A percentile compares a stretch with the other conserved stretches of the same genome.
These are phyloP conservation scores for Astragalus glycyphyllos DNA, from an alignment of 306 rosid species.

Conservation along the genomic window DNA sequence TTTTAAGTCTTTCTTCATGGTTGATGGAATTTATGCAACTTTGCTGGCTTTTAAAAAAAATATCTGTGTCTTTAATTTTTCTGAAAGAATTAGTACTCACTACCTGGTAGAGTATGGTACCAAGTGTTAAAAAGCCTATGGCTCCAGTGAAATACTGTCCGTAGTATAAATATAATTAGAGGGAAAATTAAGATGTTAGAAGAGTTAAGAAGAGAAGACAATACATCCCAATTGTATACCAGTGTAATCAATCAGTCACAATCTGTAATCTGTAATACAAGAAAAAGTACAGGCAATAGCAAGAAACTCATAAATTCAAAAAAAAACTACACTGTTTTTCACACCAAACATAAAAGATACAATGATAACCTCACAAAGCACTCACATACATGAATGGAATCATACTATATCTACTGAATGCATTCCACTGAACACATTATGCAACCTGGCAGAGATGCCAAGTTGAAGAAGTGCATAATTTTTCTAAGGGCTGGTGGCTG, in stretches of 20 bases:
- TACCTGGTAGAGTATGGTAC: not conserved
- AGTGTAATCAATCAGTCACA: constrained; percentile 8
- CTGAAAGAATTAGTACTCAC: not conserved
- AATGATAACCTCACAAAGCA: not conserved
- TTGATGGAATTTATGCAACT: too few species aligned
- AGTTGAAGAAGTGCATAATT: not conserved
- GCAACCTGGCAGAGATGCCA: constrained; percentile 1
- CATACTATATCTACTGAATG: constrained; percentile 20
- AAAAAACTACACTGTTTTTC: constrained; percentile 6
- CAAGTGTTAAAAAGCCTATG: not conserved
- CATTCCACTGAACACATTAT: not conserved
- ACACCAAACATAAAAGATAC: constrained; percentile 19
- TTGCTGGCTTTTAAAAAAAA: not conserved
- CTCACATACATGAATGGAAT: not conserved
- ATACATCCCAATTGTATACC: not conserved
- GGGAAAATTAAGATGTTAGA: not conserved
- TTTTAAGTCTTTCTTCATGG: too few species aligned
- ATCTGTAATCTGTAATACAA: constrained; percentile 5
- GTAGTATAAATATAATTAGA: not conserved
- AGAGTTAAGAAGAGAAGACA: constrained; percentile 10
- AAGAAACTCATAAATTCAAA: constrained; percentile 11
- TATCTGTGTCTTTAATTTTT: not conserved
- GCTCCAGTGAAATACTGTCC: not conserved
- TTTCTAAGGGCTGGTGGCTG: constrained; percentile 32
- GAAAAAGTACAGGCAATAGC: constrained; percentile 6